Evolutionary conservation across 2,329 filamentous ascomycete species (phyloP), one percentile per base, ranked within the genome.

Genomic region (Endoconidiophora laricicola): DNA sequence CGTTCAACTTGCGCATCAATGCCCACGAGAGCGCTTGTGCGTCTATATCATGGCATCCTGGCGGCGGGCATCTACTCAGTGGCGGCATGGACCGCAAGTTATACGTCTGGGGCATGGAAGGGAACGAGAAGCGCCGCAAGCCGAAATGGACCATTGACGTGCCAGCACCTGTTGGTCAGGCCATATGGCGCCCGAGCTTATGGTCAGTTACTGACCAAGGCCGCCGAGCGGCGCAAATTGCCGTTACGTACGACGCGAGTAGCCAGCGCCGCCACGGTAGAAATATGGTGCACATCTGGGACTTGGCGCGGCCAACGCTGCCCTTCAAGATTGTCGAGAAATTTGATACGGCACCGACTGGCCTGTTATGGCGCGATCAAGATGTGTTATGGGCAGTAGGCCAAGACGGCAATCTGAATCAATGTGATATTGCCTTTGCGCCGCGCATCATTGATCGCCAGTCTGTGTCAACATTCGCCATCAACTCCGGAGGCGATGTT

Each of bases 311-410:
- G 29, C 76, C 79, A 1, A 74, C 76, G 1, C 71, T 83, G 67
- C 78, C 79, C 0, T 81, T 79, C 58, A 79, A 80, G 55, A 74
- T 79, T 56, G 71, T 83, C 44, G 73, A 79, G 52, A 64, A 72
- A 38, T 81, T 80, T 55, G 71, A 75, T 20, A 67, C 60, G 24
- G 71, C 76, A 2, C 78, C 78, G 1, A 70, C 69, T 6, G 71
- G 71, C 1, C 60, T 83, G 14, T 61, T 79, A 5, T 83, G 79
- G 79, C 75, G 74, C 50, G 71, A 78, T 54, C 72, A 77, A 54
- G 78, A 81, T 55, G 68, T 81, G 43, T 62, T 83, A 1, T 83
- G 79, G 79, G 79, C 77, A 1, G 78, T 72, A 5, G 78, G 78
- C 1, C 69, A 68, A 22, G 78, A 82, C 55, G 75, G 76, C 0